Percentiles rank a stretch among this genome's conserved stretches.
Conservation (phyloP, 352 stramenopile species). For the Phytophthora crassamura region DNA sequence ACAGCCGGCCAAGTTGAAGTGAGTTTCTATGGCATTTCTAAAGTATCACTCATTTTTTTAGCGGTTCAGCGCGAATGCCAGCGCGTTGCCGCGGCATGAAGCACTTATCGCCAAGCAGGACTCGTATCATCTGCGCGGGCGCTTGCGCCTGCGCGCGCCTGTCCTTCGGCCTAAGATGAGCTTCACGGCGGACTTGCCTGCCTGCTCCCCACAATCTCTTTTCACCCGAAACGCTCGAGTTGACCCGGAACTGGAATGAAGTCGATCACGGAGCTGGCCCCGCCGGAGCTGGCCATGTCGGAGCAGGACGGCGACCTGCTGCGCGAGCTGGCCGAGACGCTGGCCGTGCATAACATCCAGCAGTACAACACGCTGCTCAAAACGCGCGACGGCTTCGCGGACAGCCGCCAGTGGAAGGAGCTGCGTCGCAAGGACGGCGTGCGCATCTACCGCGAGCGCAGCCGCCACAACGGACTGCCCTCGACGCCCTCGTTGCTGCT, state of each 20-base stretch:
- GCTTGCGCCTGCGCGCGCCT: too few relatives aligned
- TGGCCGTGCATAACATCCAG: conserved; percentile 51
- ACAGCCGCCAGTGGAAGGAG: conserved; percentile 47
- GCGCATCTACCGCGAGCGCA: conserved; percentile 49
- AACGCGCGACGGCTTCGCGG: conserved; percentile 48
- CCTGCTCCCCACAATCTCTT: too few relatives aligned
- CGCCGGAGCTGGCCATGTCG: conserved; percentile 34
- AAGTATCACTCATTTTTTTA: too few relatives aligned
- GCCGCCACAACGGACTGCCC: conserved; percentile 23
- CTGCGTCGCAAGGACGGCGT: conserved; percentile 43
- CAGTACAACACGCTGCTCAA: conserved; percentile 54
- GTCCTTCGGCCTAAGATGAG: too few relatives aligned
- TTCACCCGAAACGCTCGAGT: conserved; percentile 1
- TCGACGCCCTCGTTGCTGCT: conserved; percentile 59
- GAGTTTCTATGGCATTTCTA: too few relatives aligned
- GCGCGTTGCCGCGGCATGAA: too few relatives aligned
- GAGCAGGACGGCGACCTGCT: conserved; percentile 42
- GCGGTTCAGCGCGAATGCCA: too few relatives aligned
- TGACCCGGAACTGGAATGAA: conserved; percentile 34
- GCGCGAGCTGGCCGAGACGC: conserved; percentile 45
- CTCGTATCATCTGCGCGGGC: too few relatives aligned
- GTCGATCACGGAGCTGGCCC: conserved; percentile 23
- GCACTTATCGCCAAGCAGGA: too few relatives aligned
- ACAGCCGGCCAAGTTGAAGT: too few relatives aligned
- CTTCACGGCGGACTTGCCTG: too few relatives aligned